Conservation (phyloP, 2,329 filamentous ascomycete species). For the Samsoniella hepiali region DNA sequence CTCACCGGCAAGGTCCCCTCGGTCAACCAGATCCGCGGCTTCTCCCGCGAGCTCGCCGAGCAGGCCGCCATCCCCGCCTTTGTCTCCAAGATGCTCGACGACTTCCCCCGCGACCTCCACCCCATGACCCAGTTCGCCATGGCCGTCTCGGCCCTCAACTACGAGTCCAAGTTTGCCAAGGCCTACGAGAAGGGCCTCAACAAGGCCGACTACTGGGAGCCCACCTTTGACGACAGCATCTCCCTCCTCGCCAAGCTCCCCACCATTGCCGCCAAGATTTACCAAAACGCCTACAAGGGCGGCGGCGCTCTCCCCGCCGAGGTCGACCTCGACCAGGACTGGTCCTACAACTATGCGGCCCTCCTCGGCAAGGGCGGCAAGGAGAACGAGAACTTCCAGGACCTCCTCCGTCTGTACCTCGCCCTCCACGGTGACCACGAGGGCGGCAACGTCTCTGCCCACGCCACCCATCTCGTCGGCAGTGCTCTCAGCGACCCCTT, state of each 20-base stretch:
- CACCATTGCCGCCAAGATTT: conserved; percentile 95
- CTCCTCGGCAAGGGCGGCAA: conserved; percentile 89
- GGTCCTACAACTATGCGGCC: conserved; percentile 97
- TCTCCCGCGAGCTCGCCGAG: conserved; percentile 84
- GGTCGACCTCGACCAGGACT: conserved; percentile 83
- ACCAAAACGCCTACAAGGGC: conserved; percentile 84
- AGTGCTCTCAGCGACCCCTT: conserved; percentile 93
- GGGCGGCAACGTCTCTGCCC: conserved; percentile 94
- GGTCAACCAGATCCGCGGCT: conserved; percentile 71
- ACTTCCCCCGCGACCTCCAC: conserved; percentile 85
- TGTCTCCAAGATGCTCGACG: conserved; percentile 82
- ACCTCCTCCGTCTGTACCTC: conserved; percentile 88
- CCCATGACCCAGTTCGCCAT: conserved; percentile 98
- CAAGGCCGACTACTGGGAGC: conserved; percentile 99
- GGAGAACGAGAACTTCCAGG: conserved; percentile 91
- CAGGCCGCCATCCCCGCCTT: conserved; percentile 80
- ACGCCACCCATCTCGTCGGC: conserved; percentile 91
- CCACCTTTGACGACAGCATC: conserved; percentile 93
- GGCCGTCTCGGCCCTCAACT: conserved; percentile 91
- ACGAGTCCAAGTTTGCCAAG: conserved; percentile 90
- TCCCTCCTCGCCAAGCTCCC: conserved; percentile 93
- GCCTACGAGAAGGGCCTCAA: conserved; percentile 85
- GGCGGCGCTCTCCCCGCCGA: conserved; percentile 69
- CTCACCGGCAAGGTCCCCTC: conserved; percentile 90
- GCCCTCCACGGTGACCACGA: conserved; percentile 98